Evolutionary conservation across 202 grass and related monocot species (phyloP).

Genomic region (Zizania palustris): DNA sequence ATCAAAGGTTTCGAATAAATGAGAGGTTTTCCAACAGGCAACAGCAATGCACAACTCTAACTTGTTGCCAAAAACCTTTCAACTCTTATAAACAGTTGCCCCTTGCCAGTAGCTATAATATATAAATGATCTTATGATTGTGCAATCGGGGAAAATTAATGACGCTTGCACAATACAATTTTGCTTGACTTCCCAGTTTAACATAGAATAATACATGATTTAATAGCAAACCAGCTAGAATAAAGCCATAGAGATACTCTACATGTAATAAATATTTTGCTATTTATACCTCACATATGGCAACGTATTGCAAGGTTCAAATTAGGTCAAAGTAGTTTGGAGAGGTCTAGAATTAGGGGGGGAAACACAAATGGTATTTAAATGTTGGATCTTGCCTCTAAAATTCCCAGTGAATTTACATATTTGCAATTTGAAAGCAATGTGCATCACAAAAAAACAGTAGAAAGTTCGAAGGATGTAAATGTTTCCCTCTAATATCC

Average conservation of each 20-base stretch:
- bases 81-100: not conserved
- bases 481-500: not conserved
- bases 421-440: constrained; percentile 10
- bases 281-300: not conserved
- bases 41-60: not conserved
- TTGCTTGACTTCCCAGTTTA: not conserved
- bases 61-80: not conserved
- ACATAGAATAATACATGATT: not conserved
- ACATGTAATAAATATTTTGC: not conserved
- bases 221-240: not conserved
- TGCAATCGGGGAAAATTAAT: not conserved
- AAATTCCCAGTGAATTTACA: constrained; percentile 1
- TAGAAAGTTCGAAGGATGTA: not conserved
- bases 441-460: constrained; percentile 6
- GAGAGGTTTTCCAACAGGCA: not conserved
- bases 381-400: not conserved
- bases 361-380: no score
- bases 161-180: not conserved
- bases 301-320: not conserved
- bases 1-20: not conserved
- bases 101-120: not conserved
- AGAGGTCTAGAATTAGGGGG: not conserved
- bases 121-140: not conserved
- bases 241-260: not conserved
- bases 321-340: not conserved